Base-by-base conservation (phyloP, 352 stramenopile species). In the Phytopythium chamaehyphon region DNA sequence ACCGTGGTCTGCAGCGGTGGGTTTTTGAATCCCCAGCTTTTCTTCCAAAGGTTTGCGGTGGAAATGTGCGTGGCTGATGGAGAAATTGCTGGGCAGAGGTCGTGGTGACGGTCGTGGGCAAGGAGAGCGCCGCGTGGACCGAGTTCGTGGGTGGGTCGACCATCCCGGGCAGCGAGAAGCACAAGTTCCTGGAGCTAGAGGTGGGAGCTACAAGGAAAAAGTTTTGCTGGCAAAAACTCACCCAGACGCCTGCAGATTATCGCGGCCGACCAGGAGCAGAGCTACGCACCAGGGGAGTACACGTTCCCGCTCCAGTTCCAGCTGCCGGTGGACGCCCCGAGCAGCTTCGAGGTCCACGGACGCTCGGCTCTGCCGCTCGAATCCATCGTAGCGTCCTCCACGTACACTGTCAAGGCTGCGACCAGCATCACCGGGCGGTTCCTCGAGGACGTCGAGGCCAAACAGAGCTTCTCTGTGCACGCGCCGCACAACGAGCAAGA, bases 271-370 rank as follows among this genome's bases (percentile, higher is more conserved):
- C 50, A 82, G 11, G 71, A 76, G 9, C 69, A 82, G 40, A 64
- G 68, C 10, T 82, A 71, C n/a, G 57, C 72, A 19, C 70, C 75
- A 2, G 81, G 81, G 15, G 62, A 67, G 21, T 54, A 67, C 40
- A 45, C 47, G 9, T 67, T 67, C 36, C 58, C 38, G 16, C 67
- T 71, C 33, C 21, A 24, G 21, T 61, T 61, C 35, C 59, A 51
- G 42, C 53, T 70, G 1, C 40, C 40, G 11, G 23, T 48, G 2
- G 56, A 48, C 16, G 47, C 63, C 3, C 57, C 62, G 11, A 54
- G 21, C 19, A 66, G 35, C 21, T 70, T 71, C 22, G 49, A 57
- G 28, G 19, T 71, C 31, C 42, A 59, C 40, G 48, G 46, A 19
- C 55, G 60, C 21, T 38, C 60, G 15, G 39, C 55, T 10, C 42